Percentiles rank a stretch among this genome's conserved stretches.
These are phyloP conservation scores for Daucus carota DNA, from an alignment of 129 eudicot genomes.

Conservation along the genomic window DH1_v3.0 NC_030384.2:29743001-29743500, in stretches of 20 bases:
- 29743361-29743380: neutral
- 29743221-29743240: conserved; percentile 98
- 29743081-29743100: neutral
- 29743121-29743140: conserved; percentile 10
- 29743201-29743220: conserved; percentile 72
- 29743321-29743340: neutral
- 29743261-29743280: conserved; percentile 39
- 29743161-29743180: conserved; percentile 93
- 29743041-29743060: neutral
- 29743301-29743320: neutral
- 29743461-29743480: too few species aligned
- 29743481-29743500: too few species aligned
- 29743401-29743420: neutral
- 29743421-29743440: neutral
- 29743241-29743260: conserved; percentile 80
- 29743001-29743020: neutral
- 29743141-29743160: conserved; percentile 54
- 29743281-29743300: neutral
- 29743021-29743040: neutral
- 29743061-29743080: neutral
- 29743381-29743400: neutral
- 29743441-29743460: neutral
- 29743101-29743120: neutral
- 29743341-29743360: neutral
- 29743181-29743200: conserved; percentile 83